These are phyloP conservation scores for Fusarium dlaminii DNA, from an alignment of 2,329 filamentous ascomycete species.

Conservation along the genomic window DNA sequence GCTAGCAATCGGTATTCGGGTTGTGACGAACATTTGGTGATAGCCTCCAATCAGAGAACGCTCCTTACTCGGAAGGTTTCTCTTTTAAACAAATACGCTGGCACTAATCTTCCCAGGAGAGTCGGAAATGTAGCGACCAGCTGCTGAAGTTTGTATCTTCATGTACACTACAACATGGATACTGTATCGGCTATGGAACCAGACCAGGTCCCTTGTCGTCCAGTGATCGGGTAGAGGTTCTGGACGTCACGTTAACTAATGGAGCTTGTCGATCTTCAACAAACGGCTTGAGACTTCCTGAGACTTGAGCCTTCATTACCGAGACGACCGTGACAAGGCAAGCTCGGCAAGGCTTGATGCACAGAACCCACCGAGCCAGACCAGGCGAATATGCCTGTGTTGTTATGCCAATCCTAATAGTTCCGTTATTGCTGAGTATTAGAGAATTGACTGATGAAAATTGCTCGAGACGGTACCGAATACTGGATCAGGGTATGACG, in stretches of 20 bases:
- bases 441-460: slow-evolving; percentile 6
- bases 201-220: slow-evolving; percentile 18
- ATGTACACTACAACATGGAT: slow-evolving; percentile 15
- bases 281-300: not conserved
- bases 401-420: not conserved
- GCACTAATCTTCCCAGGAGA: not conserved
- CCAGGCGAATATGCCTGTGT: not conserved
- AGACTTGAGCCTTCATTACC: not conserved
- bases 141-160: slow-evolving; percentile 17
- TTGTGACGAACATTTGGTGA: not conserved
- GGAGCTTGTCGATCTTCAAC: slow-evolving; percentile 19
- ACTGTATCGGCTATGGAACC: slow-evolving; percentile 26
- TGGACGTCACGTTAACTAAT: slow-evolving; percentile 14
- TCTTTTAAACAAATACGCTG: not conserved
- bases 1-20: not conserved
- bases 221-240: slow-evolving; percentile 12
- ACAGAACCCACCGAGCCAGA: not conserved
- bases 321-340: not conserved
- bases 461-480: not conserved
- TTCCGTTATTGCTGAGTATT: slow-evolving; percentile 3
- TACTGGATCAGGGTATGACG: slow-evolving; percentile 1
- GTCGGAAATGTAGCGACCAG: slow-evolving; percentile 1
- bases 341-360: not conserved
- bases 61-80: not conserved
- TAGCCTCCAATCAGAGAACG: not conserved